A percentile compares a stretch with the other conserved stretches of the same genome.
phyloP scores from a whole-genome alignment of 768 basidiomycete species.

The Fibroporia radiculosa region DNA sequence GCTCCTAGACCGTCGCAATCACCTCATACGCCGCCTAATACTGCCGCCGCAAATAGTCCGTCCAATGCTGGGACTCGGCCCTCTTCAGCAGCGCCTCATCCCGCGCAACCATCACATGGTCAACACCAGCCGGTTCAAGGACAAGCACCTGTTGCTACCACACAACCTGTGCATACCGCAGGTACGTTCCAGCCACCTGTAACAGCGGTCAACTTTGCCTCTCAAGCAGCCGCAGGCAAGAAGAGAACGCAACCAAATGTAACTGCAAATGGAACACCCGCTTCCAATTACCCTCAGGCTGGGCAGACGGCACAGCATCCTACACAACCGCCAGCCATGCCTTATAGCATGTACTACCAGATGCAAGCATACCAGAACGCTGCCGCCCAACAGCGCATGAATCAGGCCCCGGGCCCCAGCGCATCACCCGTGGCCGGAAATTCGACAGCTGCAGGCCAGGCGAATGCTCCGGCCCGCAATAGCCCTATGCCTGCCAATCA shows the following conservation, averaged over 20 bases:
- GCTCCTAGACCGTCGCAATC: slow-evolving; percentile 10
- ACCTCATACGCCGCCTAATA: slow-evolving; percentile 10
- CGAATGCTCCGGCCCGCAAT: slow-evolving; percentile 10
- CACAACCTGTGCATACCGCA: slow-evolving; percentile 18
- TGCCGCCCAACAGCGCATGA: slow-evolving; percentile 11
- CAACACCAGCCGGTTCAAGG: slow-evolving; percentile 11
- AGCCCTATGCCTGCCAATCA: slow-evolving; percentile 16
- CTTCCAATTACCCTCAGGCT: slow-evolving; percentile 1
- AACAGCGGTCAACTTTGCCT: background rate
- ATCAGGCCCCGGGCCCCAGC: slow-evolving; percentile 16
- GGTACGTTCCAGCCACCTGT: slow-evolving; percentile 9
- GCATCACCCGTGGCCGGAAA: slow-evolving; percentile 13
- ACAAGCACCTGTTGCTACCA: slow-evolving; percentile 7
- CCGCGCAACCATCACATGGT: slow-evolving; percentile 11
- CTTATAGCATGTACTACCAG: slow-evolving; percentile 5
- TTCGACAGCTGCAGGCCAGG: slow-evolving; percentile 11
- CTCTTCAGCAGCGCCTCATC: background rate
- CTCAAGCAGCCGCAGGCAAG: slow-evolving; percentile 4
- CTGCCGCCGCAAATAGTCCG: slow-evolving; percentile 5
- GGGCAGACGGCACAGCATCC: slow-evolving; percentile 1
- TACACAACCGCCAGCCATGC: slow-evolving; percentile 3
- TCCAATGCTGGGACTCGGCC: background rate
- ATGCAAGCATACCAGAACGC: slow-evolving; percentile 9
- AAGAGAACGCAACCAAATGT: slow-evolving; percentile 9
- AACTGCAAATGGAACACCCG: slow-evolving; percentile 5